A percentile compares a stretch with the other conserved stretches of the same genome.
Conservation (phyloP, 176 grass and related monocot species). For the sorghum (Sorghum bicolor) region Sorghum_bicolor_NCBIv3 NC_012879.2:1082501-1083000, state of each 20-base stretch:
- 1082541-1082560: too few relatives aligned
- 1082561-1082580: too few relatives aligned
- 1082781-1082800: not conserved
- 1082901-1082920: not conserved
- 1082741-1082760: not conserved
- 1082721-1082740: not conserved
- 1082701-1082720: not conserved
- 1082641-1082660: not conserved
- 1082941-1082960: not conserved
- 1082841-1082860: not conserved
- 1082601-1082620: not conserved
- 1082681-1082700: not conserved
- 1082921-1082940: not conserved
- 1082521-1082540: too few relatives aligned
- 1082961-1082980: not conserved
- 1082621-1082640: not conserved
- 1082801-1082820: not conserved
- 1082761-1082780: not conserved
- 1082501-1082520: not conserved
- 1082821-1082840: not conserved
- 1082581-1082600: not conserved
- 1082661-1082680: not conserved
- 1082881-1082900: slow-evolving; percentile 8
- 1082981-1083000: not conserved
- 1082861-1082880: slow-evolving; percentile 3